phyloP scores from a whole-genome alignment of 2,329 filamentous ascomycete species.

The Incumbomyces lentus region DNA sequence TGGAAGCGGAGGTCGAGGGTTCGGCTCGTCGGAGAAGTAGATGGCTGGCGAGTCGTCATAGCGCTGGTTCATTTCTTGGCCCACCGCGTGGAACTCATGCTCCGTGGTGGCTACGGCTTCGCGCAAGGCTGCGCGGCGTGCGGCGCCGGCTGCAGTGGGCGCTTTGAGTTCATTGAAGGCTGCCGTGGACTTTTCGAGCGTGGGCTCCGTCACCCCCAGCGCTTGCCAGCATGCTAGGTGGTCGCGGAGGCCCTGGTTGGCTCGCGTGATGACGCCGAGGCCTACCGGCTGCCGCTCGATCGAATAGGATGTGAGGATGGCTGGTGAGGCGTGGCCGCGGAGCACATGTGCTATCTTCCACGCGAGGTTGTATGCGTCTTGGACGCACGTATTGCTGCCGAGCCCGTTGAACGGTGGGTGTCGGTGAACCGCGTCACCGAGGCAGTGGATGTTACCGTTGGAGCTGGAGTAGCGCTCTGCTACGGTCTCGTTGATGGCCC shows the following conservation, averaged over 20 bases:
- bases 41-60: conserved; percentile 39
- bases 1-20: conserved; percentile 19
- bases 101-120: conserved; percentile 34
- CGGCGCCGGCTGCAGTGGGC: conserved; percentile 28
- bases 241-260: conserved; percentile 48
- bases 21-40: conserved; percentile 34
- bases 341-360: conserved; percentile 29
- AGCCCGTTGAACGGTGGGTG: conserved; percentile 29
- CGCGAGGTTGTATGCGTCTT: conserved; percentile 29
- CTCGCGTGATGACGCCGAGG: conserved; percentile 42
- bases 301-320: conserved; percentile 26
- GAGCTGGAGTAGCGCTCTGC: conserved; percentile 46
- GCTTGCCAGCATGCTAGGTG: conserved; percentile 39
- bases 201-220: conserved; percentile 34
- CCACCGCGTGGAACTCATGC: conserved; percentile 46
- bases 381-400: conserved; percentile 29
- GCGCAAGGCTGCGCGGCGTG: conserved; percentile 31
- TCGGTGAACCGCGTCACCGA: conserved; percentile 30
- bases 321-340: conserved; percentile 24
- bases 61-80: conserved; percentile 50
- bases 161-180: conserved; percentile 35
- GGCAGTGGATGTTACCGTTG: conserved; percentile 38
- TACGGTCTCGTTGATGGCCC: conserved; percentile 52
- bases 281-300: conserved; percentile 28
- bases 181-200: conserved; percentile 30